Base-by-base conservation (phyloP, 1,284 basidiomycete species). In the Ustilago sp. region DNA sequence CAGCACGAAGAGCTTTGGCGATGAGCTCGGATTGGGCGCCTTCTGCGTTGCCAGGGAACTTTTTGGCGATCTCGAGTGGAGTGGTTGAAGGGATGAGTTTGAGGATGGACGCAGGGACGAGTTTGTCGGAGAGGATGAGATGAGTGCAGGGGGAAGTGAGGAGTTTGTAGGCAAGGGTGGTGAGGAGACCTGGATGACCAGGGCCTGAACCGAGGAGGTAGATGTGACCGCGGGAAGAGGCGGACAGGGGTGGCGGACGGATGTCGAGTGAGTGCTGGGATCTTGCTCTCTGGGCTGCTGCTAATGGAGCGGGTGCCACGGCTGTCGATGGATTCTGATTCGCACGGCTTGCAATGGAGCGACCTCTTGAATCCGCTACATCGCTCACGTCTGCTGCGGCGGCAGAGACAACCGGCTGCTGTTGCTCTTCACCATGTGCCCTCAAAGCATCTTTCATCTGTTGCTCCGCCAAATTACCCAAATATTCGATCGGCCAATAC, bases 1-100 rank as follows among this genome's bases (percentile, higher is more conserved):
- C 94, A 11, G 91, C 94, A 58, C 92, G 91, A 2, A 97, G 88
- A 0, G 94, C 96, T 9, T 92, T 90, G 72, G 93, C 90, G 93
- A 98, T 96, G 88, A 98, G 91, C 87, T 98, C 96, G 54, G 90
- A 90, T 86, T 98, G 96, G 0, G 95, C 94, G 23, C 93, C 92
- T 62, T 98, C 96, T 1, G 95, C 94, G 83, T 98, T 98, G 0
- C 96, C 96, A 0, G 96, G 96, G 88, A 97, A 98, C 86, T 99
- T 99, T 78, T 92, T 92, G 15, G 96, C 96, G 74, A 98, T 97
- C 68, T 88, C 87, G 8, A 92, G 90, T 23, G 86, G 86, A 50
- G 88, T 89, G 5, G 89, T 87, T 0, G 80, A 68, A 0, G 95
- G 95, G 58, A 98, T 93, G n/a, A 98, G 88, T 0, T 90, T 90